Evolutionary conservation across 202 grass and related monocot species (phyloP), one percentile per base, ranked within the genome.

Genomic region (Brachypodium distachyon): DNA sequence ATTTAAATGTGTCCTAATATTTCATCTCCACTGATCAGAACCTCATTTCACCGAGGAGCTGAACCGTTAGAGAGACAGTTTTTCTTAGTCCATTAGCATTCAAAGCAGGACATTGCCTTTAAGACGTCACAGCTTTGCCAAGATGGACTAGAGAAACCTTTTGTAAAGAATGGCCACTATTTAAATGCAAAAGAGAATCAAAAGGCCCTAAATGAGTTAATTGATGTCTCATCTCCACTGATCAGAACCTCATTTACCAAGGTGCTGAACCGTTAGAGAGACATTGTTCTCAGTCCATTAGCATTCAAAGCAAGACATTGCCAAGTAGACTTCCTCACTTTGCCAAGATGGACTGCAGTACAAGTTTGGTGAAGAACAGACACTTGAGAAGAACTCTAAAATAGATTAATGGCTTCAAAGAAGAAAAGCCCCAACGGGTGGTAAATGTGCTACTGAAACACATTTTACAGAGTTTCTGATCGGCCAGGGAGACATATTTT

Each of bases 301-400:
- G 87, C 87, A 90, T 90, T 90, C 87, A 90, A 90, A 90, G 71
- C 81, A 66, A 40, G 77, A 50, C 87, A 89, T 77, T 84, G 77
- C 83, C 49, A 1, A 7, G 1, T 13, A 65, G 77, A 66, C 82
- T 84, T 52, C 60, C 43, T 72, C 33, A 70, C 79, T 83, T 80
- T 86, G 75, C 83, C 79, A 90, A 86, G 83, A 61, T 63, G 42
- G 59, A 48, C 43, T 70, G 49, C n/a, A n/a, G n/a, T n/a, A n/a
- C n/a, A n/a, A n/a, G n/a, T n/a, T n/a, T n/a, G n/a, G n/a, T n/a
- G n/a, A n/a, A 36, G 33, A 36, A 36, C 4, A 36, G 33, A 36
- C 33, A 36, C 33, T 36, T n/a, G n/a, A n/a, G n/a, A n/a, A n/a
- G n/a, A n/a, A n/a, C n/a, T n/a, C n/a, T n/a, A n/a, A n/a, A n/a